These are phyloP conservation scores for Epichloe sibirici DNA, from an alignment of 2,329 filamentous ascomycete species.

Conservation along the genomic window DNA sequence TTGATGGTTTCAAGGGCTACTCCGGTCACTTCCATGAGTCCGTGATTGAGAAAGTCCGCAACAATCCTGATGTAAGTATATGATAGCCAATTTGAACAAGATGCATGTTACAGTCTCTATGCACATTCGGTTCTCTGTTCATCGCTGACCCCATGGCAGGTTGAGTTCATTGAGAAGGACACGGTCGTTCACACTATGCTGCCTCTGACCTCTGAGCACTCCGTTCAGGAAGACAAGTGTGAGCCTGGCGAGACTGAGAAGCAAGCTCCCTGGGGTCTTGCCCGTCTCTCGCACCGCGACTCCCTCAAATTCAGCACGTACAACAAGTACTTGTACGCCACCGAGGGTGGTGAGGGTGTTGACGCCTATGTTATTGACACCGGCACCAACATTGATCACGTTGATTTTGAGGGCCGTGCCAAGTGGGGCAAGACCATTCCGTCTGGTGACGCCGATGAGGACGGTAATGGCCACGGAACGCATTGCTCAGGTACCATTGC, in stretches of 20 bases:
- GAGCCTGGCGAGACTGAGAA: constrained; percentile 58
- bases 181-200: constrained; percentile 77
- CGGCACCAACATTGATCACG: constrained; percentile 84
- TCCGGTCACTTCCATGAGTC: constrained; percentile 91
- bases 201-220: constrained; percentile 29
- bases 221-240: constrained; percentile 28
- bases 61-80: constrained; percentile 84
- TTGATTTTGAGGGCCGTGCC: constrained; percentile 94
- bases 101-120: background rate
- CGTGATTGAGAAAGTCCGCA: constrained; percentile 85
- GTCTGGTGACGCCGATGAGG: constrained; percentile 65
- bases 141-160: constrained; percentile 38
- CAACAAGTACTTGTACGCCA: constrained; percentile 95
- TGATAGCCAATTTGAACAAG: background rate
- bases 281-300: constrained; percentile 91
- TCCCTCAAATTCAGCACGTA: constrained; percentile 79
- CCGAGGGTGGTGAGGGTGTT: constrained; percentile 87
- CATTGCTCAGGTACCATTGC: constrained; percentile 98
- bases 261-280: constrained; percentile 95
- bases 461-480: constrained; percentile 97
- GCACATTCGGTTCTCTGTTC: background rate
- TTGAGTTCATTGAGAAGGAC: constrained; percentile 94
- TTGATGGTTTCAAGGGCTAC: constrained; percentile 79
- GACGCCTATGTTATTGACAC: constrained; percentile 99
- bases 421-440: constrained; percentile 97